A percentile compares a stretch with the other conserved stretches of the same genome.
These are phyloP conservation scores for Blastobotrys apis DNA, from an alignment of 1,139 yeast species.

Conservation along the genomic window DNA sequence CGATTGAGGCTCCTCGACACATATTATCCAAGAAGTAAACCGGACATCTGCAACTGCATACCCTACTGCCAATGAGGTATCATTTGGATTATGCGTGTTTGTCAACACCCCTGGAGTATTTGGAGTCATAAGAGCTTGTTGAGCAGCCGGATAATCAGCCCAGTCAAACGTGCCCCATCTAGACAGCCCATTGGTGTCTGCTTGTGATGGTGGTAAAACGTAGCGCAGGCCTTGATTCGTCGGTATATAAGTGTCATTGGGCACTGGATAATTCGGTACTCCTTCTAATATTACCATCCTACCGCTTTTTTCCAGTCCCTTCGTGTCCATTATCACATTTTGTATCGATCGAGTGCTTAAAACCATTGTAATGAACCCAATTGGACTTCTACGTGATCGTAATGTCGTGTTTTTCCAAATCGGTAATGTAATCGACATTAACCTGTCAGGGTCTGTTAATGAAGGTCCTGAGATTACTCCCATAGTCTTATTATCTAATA, in stretches of 20 bases:
- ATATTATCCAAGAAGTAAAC: conserved; percentile 66
- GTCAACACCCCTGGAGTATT: conserved; percentile 49
- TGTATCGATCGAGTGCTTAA: conserved; percentile 54
- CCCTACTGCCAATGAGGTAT: conserved; percentile 61
- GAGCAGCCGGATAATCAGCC: conserved; percentile 36
- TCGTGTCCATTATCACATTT: conserved; percentile 47
- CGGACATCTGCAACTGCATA: conserved; percentile 53
- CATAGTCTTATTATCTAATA: conserved; percentile 30
- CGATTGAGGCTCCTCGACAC: conserved; percentile 60
- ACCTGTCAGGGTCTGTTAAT: conserved; percentile 32
- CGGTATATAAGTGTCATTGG: conserved; percentile 15
- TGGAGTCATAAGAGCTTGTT: conserved; percentile 39
- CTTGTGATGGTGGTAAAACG: conserved; percentile 30
- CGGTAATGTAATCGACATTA: conserved; percentile 63
- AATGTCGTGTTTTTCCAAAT: conserved; percentile 71
- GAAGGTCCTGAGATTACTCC: conserved; percentile 33
- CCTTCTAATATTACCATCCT: conserved; percentile 37
- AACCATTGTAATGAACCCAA: conserved; percentile 70
- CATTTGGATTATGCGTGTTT: conserved; percentile 42
- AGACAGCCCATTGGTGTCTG: conserved; percentile 12
- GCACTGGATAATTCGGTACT: conserved; percentile 19
- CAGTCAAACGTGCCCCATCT: conserved; percentile 20
- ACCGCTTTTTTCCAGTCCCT: conserved; percentile 41
- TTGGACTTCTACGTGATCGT: conserved; percentile 52
- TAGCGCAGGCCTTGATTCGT: conserved; percentile 27